These are phyloP conservation scores for Dictyostelium capitatum DNA, from an alignment of 78 protist species.

Conservation along the genomic window DNA sequence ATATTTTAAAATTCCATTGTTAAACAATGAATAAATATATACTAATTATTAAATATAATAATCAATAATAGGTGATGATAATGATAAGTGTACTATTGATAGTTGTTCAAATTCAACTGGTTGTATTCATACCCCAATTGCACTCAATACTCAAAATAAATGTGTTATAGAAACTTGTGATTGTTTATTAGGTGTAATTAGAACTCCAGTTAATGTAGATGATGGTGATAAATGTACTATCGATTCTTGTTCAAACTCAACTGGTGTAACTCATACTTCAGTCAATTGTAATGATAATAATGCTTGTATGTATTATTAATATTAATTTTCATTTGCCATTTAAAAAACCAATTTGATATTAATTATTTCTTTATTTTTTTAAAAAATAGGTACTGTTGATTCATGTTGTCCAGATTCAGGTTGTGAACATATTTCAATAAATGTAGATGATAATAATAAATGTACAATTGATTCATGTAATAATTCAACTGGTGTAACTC, in stretches of 20 bases:
- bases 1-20: no score
- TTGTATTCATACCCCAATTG: neutral
- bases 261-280: conserved; percentile 26
- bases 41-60: neutral
- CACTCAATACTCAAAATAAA: neutral
- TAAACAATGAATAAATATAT: no score
- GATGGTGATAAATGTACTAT: conserved; percentile 11
- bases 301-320: conserved; percentile 48
- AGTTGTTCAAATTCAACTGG: conserved; percentile 12
- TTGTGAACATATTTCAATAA: neutral
- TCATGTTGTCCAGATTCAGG: neutral
- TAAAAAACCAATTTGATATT: neutral
- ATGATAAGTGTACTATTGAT: conserved; percentile 54
- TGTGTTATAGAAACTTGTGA: conserved; percentile 27
- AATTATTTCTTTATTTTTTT: no score
- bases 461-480: conserved; percentile 20
- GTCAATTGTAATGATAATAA: conserved; percentile 48
- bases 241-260: conserved; percentile 40
- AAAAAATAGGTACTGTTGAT: neutral
- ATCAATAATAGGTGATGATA: neutral
- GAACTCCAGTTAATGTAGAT: neutral
- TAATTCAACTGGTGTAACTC: neutral
- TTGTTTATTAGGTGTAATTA: neutral
- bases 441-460: conserved; percentile 22
- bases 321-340: no score